Conservation (phyloP, 75 land plant genomes). For the Azolla pinnata region DNA sequence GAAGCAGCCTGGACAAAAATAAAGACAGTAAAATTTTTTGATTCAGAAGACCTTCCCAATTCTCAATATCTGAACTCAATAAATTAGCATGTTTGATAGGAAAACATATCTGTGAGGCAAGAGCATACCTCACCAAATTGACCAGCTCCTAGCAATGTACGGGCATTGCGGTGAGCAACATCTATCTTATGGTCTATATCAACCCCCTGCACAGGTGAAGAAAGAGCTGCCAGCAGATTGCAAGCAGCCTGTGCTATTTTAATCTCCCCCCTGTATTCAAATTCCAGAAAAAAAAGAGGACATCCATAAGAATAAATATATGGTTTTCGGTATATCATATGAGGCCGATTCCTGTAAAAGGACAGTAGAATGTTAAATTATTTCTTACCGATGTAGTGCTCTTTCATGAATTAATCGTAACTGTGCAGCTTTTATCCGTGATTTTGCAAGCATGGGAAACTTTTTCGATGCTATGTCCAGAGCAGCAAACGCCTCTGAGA, state of each 20-base stretch:
- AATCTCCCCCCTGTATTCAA: conserved; percentile 46
- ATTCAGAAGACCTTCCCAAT: too few species aligned
- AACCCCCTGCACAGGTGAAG: conserved; percentile 68
- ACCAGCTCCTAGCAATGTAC: conserved; percentile 81
- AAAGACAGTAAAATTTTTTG: too few species aligned
- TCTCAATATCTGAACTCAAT: too few species aligned
- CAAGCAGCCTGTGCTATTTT: conserved; percentile 70
- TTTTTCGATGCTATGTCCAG: conserved; percentile 62
- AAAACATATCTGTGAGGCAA: neutral
- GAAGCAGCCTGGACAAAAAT: conserved; percentile 52
- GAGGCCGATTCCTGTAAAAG: conserved; percentile 2
- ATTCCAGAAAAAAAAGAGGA: neutral
- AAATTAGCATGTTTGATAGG: neutral
- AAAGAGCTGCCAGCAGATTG: conserved; percentile 56
- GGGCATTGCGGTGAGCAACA: conserved; percentile 59
- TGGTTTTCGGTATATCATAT: neutral
- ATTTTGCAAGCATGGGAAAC: conserved; percentile 49
- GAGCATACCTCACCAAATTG: conserved; percentile 59
- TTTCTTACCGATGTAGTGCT: conserved; percentile 65
- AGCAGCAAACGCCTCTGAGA: conserved; percentile 78
- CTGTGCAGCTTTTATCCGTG: conserved; percentile 48
- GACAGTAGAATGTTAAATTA: neutral
- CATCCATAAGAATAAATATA: conserved; percentile 2
- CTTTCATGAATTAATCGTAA: conserved; percentile 80
- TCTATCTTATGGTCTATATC: conserved; percentile 88